These are phyloP conservation scores for Neonectria hederae DNA, from an alignment of 2,329 filamentous ascomycete species.

Conservation along the genomic window DNA sequence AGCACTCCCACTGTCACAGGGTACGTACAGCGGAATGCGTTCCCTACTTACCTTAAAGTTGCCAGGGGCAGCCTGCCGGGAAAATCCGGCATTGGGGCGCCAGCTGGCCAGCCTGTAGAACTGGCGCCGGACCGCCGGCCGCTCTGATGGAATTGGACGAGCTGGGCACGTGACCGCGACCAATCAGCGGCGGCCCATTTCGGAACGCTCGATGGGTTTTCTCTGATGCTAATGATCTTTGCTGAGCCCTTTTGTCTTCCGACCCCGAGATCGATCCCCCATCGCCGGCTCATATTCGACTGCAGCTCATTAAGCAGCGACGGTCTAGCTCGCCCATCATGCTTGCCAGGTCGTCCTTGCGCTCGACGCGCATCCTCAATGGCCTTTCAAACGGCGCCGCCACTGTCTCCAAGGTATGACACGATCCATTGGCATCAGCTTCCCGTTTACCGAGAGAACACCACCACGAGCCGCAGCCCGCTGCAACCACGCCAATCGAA, in stretches of 20 bases:
- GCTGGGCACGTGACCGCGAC: constrained; percentile 47
- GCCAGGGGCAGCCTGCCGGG: constrained; percentile 8
- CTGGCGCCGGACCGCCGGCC: constrained; percentile 32
- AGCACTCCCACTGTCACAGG: background rate
- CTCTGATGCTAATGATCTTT: constrained; percentile 50
- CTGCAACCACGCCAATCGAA: constrained; percentile 44
- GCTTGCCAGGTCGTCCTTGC: constrained; percentile 93
- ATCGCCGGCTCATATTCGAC: constrained; percentile 50
- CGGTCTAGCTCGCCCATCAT: constrained; percentile 69
- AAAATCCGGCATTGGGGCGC: constrained; percentile 1
- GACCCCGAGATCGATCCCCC: constrained; percentile 51
- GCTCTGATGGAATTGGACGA: constrained; percentile 30
- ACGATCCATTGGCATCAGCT: constrained; percentile 46
- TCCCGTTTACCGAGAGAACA: constrained; percentile 50
- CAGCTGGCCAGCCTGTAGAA: constrained; percentile 9
- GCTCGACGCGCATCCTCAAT: constrained; percentile 86
- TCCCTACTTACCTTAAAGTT: background rate
- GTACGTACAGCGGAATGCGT: background rate
- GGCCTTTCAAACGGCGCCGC: constrained; percentile 77
- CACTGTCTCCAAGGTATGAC: constrained; percentile 78
- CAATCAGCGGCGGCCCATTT: constrained; percentile 57
- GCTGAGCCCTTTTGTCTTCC: constrained; percentile 52
- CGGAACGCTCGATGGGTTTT: constrained; percentile 55
- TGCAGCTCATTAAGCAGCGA: constrained; percentile 50
- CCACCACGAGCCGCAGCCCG: constrained; percentile 37